These are phyloP conservation scores for Lagenaria siceraria DNA, from an alignment of 306 rosid species.

Conservation along the genomic window DNA sequence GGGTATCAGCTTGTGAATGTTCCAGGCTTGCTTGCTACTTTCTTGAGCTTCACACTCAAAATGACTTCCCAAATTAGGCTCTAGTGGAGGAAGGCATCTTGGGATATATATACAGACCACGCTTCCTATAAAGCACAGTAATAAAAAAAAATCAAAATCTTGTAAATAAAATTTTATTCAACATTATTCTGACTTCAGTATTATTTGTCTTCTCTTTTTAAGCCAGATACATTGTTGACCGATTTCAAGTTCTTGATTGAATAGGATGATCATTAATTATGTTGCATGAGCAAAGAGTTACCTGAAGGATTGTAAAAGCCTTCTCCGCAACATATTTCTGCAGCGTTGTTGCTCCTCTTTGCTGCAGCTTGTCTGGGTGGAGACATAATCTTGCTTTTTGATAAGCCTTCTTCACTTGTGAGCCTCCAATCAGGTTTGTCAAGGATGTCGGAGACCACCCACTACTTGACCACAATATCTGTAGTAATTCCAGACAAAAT, in stretches of 20 bases:
- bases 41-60: constrained; percentile 6
- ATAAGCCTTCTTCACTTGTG: constrained; percentile 78
- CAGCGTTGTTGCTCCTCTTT: constrained; percentile 63
- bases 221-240: background rate
- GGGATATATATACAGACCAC: constrained; percentile 67
- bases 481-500: background rate
- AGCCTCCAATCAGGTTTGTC: constrained; percentile 49
- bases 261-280: background rate
- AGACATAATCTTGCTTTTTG: constrained; percentile 91
- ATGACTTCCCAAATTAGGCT: background rate
- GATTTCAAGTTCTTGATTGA: background rate
- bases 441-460: constrained; percentile 65
- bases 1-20: constrained; percentile 2
- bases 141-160: background rate
- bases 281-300: constrained; percentile 7
- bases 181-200: background rate
- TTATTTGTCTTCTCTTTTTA: background rate
- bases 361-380: constrained; percentile 95
- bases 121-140: constrained; percentile 46
- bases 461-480: constrained; percentile 66
- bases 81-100: constrained; percentile 43
- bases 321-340: constrained; percentile 64
- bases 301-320: constrained; percentile 87
- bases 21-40: constrained; percentile 4
- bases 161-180: background rate